phyloP scores from a whole-genome alignment of 2,329 filamentous ascomycete genomes.

The Diaporthe citri region DNA sequence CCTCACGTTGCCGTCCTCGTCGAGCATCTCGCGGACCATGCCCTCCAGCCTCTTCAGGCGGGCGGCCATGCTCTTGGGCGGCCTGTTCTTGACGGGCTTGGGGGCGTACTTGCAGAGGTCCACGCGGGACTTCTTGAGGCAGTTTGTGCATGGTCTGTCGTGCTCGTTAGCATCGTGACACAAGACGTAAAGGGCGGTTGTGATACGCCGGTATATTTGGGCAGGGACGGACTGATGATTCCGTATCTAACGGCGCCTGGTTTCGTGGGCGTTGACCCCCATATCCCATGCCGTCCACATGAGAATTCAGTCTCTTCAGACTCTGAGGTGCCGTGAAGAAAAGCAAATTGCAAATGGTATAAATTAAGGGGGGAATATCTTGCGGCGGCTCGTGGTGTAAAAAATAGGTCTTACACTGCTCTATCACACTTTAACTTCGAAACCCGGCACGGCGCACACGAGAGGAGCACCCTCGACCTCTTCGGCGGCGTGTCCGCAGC shows the following conservation, averaged over 20 bases:
- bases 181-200: not conserved
- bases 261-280: not conserved
- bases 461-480: constrained; percentile 63
- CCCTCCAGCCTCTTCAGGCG: constrained; percentile 67
- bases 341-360: not conserved
- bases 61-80: constrained; percentile 64
- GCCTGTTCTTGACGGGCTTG: constrained; percentile 55
- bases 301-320: not conserved
- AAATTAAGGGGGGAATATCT: not conserved
- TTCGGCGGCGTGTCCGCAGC: constrained; percentile 47
- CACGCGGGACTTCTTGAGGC: constrained; percentile 61
- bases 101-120: constrained; percentile 64
- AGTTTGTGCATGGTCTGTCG: constrained; percentile 63
- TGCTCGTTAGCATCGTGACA: not conserved
- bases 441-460: constrained; percentile 63
- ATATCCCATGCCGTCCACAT: not conserved
- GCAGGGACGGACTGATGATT: not conserved
- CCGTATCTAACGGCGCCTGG: not conserved
- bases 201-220: not conserved
- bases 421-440: constrained; percentile 72
- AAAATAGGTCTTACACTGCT: constrained; percentile 43
- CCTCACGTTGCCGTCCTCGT: constrained; percentile 49
- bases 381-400: no score
- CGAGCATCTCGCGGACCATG: constrained; percentile 69
- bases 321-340: not conserved